Conservation (phyloP, 352 stramenopile species). For the Phytophthora tubulina region DNA sequence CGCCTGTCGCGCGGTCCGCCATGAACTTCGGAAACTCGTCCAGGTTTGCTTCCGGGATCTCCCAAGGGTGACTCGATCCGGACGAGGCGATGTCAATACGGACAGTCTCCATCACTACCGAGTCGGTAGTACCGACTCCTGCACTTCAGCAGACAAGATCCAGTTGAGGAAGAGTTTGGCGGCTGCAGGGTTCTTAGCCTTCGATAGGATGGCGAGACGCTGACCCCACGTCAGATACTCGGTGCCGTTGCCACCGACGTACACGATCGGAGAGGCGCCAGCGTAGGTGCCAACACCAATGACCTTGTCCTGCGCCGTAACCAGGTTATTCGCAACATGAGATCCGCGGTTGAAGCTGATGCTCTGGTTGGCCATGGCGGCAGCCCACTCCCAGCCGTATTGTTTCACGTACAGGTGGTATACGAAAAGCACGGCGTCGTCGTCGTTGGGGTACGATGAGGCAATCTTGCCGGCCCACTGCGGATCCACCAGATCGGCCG, state of each 20-base stretch:
- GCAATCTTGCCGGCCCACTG: constrained; percentile 1
- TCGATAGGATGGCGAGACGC: constrained; percentile 57
- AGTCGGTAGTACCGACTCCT: constrained; percentile 15
- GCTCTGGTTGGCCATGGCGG: constrained; percentile 47
- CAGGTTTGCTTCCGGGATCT: constrained; percentile 44
- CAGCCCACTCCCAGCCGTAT: no score
- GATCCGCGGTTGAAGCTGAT: constrained; percentile 49
- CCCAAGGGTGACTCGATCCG: constrained; percentile 31
- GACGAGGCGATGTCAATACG: constrained; percentile 50
- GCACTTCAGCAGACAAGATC: constrained; percentile 47
- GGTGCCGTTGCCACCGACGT: constrained; percentile 21
- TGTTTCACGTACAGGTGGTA: constrained; percentile 31
- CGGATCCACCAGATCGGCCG: no score
- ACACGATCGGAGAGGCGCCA: not conserved
- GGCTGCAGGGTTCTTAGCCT: constrained; percentile 55
- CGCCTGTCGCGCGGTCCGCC: constrained; percentile 53
- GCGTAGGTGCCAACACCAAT: constrained; percentile 35
- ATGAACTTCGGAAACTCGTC: constrained; percentile 51
- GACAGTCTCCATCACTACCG: constrained; percentile 28
- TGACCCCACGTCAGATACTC: constrained; percentile 56
- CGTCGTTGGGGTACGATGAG: constrained; percentile 60
- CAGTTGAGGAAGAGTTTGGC: constrained; percentile 73
- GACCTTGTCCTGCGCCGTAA: constrained; percentile 34
- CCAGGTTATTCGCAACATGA: constrained; percentile 12
- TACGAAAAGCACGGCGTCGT: constrained; percentile 48